Conservation (phyloP, 805 yeast genomes). For the Lipomyces kockii region DNA sequence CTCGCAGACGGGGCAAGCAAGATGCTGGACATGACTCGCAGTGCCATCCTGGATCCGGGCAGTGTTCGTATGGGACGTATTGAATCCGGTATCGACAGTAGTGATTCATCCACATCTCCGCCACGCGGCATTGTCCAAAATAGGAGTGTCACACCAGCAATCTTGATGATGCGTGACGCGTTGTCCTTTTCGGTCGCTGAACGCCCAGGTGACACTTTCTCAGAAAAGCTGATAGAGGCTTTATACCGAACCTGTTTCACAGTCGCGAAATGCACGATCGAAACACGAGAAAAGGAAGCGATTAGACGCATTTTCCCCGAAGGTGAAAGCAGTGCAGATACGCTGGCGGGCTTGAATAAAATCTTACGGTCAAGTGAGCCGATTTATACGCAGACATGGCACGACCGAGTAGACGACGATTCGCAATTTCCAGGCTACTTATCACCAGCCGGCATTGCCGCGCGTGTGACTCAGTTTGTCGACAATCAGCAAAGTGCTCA, state of each 20-base stretch:
- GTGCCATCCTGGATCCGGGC: conserved; percentile 3
- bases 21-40: conserved; percentile 7
- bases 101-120: not conserved
- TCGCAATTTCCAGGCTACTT: conserved; percentile 3
- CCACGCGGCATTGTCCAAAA: not conserved
- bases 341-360: not conserved
- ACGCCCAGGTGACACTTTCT: not conserved
- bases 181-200: not conserved
- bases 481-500: not conserved
- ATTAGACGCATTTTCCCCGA: conserved; percentile 14
- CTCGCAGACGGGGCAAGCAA: conserved; percentile 15
- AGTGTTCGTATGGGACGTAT: not conserved
- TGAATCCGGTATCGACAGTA: not conserved
- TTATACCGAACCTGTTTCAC: conserved; percentile 16
- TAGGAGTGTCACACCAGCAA: not conserved
- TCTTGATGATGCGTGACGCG: not conserved
- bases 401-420: not conserved
- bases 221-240: conserved; percentile 13
- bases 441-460: conserved; percentile 12
- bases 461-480: conserved; percentile 3
- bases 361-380: not conserved
- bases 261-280: conserved; percentile 10
- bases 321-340: conserved; percentile 6
- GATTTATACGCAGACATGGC: conserved; percentile 5
- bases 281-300: not conserved